Base-by-base conservation (phyloP, 805 yeast genomes). In the Suhomyces xylopsoci region DNA sequence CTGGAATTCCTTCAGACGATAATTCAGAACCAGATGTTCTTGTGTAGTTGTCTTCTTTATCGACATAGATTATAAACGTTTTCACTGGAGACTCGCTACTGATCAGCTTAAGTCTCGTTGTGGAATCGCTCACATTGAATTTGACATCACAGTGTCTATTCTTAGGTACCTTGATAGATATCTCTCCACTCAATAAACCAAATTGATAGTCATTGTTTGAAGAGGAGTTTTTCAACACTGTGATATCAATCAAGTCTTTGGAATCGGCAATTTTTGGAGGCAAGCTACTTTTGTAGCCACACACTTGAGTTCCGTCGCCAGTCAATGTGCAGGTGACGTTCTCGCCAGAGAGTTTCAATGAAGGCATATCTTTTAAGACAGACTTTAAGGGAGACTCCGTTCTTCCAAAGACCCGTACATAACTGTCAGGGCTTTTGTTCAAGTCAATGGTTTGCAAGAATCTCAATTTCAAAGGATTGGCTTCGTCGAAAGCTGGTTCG, bases 381-480 rank as follows among this genome's bases (percentile, higher is more conserved):
- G 77, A 65, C 46, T 65, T 62, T 22, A 84, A 57, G 17, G 67
- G 69, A 51, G 73, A 74, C 8, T 82, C 83, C 19, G 68, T 67
- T 57, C 86, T 77, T 4, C 87, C 88, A 55, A 55, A 69, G 0
- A 84, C 77, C 22, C 67, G 68, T 17, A 82, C 83, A 28, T 60
- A 62, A 14, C 84, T 68, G 3, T 62, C 61, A 1, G 54, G 51
- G 1, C 68, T 53, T 15, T 56, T 54, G 36, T 69, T 62, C 52
- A 85, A 66, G 57, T 87, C 80, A 49, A 87, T 74, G 1, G 73
- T 69, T 67, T 91, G 92, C 34, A 83, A 69, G 61, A 87, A 87
- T 56, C 92, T 75, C 52, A 89, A 71, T 64, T 90, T 91, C 66
- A 90, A 65, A 4, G 97, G 97, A 32, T 80, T 73, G 5, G 68